These are phyloP conservation scores for Mycena rosella DNA, from an alignment of 768 basidiomycete species.

Conservation along the genomic window DNA sequence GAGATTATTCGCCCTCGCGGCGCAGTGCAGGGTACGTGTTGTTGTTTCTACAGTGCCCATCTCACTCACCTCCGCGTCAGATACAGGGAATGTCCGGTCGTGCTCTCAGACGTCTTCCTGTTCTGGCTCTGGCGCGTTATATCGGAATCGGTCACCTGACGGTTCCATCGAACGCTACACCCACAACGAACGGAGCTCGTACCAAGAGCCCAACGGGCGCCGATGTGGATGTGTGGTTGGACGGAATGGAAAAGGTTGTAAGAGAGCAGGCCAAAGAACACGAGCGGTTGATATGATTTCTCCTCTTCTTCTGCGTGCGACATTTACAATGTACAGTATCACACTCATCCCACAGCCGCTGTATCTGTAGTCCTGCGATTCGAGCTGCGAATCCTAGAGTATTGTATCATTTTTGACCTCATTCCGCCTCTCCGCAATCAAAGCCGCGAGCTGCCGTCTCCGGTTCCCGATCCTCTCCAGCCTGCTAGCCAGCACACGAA, in stretches of 20 bases:
- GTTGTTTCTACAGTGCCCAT: not conserved
- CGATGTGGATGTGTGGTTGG: conserved; percentile 80
- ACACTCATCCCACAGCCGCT: conserved; percentile 22
- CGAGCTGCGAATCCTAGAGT: not conserved
- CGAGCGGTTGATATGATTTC: conserved; percentile 55
- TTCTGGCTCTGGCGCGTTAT: conserved; percentile 90
- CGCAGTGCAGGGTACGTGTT: conserved; percentile 79
- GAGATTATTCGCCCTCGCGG: conserved; percentile 75
- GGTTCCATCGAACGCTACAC: conserved; percentile 13
- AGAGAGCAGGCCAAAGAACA: conserved; percentile 66
- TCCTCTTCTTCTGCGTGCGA: conserved; percentile 14
- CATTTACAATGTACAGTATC: conserved; percentile 28
- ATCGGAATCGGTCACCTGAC: conserved; percentile 67
- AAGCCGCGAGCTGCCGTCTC: conserved; percentile 17
- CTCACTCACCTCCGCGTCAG: conserved; percentile 48
- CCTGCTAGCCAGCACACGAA: conserved; percentile 29
- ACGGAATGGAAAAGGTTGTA: conserved; percentile 87
- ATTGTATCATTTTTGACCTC: conserved; percentile 12
- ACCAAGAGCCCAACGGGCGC: conserved; percentile 42
- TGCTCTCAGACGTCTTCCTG: conserved; percentile 91
- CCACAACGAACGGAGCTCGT: conserved; percentile 22
- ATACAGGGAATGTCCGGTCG: conserved; percentile 91
- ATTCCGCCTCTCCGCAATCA: conserved; percentile 24
- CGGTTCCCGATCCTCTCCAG: conserved; percentile 24
- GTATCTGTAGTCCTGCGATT: conserved; percentile 29